Evolutionary conservation across 306 rosid species (phyloP).

Genomic region (Vicia sativa): DNA sequence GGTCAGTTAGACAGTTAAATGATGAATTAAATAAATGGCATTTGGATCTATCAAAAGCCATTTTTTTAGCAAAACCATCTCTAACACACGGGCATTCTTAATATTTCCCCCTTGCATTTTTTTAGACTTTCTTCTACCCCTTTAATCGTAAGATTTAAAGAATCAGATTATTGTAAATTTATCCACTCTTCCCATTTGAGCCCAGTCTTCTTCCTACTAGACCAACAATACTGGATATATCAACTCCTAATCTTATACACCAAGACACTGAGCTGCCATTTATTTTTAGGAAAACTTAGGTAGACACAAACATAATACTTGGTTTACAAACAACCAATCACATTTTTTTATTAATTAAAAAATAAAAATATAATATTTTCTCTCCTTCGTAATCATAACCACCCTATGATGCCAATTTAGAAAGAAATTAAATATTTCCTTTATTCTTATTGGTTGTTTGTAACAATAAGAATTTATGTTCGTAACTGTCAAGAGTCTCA

Average conservation of each 20-base stretch:
- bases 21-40: background rate
- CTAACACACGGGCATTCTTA: background rate
- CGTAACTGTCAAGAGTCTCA: no score
- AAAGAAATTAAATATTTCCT: no score
- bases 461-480: no score
- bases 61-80: slow-evolving; percentile 13
- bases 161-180: slow-evolving; percentile 1
- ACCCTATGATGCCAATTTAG: no score
- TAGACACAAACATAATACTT: no score
- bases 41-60: slow-evolving; percentile 4
- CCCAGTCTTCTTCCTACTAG: background rate
- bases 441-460: no score
- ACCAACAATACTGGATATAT: background rate
- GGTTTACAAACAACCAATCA: no score
- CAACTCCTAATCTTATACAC: background rate
- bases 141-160: background rate
- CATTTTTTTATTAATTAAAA: no score
- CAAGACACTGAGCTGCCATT: background rate
- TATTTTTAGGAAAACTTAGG: no score
- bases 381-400: no score
- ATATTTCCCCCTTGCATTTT: background rate
- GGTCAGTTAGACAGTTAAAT: slow-evolving; percentile 2
- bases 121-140: background rate
- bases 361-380: no score
- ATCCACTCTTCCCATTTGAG: background rate